A percentile compares a stretch with the other conserved stretches of the same genome.
Conservation (phyloP, 768 basidiomycete species). For the Suillus subalutaceus region DNA sequence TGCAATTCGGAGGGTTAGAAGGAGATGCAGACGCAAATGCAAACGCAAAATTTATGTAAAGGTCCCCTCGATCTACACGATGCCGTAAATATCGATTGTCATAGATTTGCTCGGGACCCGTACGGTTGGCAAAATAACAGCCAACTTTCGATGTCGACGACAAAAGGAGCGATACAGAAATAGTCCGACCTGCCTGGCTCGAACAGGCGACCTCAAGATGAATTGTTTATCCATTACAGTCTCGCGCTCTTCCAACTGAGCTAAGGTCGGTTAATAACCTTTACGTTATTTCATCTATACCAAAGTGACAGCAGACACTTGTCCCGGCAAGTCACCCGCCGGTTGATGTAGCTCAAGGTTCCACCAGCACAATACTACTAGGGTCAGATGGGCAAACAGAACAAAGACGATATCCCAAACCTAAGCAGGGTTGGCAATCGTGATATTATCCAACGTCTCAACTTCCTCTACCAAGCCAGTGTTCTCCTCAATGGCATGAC, state of each 20-base stretch:
- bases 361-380: background rate
- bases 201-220: constrained; percentile 50
- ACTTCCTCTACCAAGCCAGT: constrained; percentile 85
- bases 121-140: too few relatives aligned
- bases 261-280: constrained; percentile 25
- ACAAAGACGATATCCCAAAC: constrained; percentile 59
- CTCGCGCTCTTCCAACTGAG: constrained; percentile 56
- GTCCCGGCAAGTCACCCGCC: too few relatives aligned
- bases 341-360: too few relatives aligned
- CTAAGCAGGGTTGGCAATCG: constrained; percentile 62
- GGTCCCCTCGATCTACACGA: background rate
- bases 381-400: constrained; percentile 66
- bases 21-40: background rate
- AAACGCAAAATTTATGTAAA: background rate
- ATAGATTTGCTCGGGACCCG: background rate
- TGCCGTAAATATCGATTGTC: background rate
- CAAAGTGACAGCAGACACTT: background rate
- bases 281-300: background rate
- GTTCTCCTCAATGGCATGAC: constrained; percentile 54
- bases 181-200: constrained; percentile 43
- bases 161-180: background rate
- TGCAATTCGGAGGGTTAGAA: background rate
- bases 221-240: constrained; percentile 39
- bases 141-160: background rate
- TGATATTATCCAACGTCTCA: constrained; percentile 81